Conservation (phyloP, 768 basidiomycete genomes). For the Clathrus columnatus region DNA sequence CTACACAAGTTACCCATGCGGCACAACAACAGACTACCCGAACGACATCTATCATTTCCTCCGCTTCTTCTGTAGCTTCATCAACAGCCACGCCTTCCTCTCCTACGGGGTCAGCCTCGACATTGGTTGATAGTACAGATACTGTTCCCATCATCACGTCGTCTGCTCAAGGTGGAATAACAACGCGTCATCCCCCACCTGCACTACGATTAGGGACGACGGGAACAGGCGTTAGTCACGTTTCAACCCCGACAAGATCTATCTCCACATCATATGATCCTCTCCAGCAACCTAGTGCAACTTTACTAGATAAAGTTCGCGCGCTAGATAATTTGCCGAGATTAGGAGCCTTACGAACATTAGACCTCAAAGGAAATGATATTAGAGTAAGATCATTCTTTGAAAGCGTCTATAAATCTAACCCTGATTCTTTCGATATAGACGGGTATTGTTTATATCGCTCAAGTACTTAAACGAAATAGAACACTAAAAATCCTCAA, state of each 20-base stretch:
- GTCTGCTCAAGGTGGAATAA: conserved; percentile 40
- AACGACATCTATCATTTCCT: neutral
- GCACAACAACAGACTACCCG: neutral
- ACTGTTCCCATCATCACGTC: conserved; percentile 60
- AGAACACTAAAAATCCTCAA: conserved; percentile 91
- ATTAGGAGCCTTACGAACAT: conserved; percentile 74
- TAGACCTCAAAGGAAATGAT: conserved; percentile 92
- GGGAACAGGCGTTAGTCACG: neutral
- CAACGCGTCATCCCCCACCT: conserved; percentile 31
- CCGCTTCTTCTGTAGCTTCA: neutral
- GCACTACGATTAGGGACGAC: neutral
- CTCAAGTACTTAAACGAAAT: conserved; percentile 94
- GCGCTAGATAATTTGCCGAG: conserved; percentile 84
- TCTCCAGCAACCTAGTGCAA: conserved; percentile 48
- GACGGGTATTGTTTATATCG: conserved; percentile 80
- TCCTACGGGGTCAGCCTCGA: neutral
- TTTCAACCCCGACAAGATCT: conserved; percentile 1
- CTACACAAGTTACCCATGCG: neutral
- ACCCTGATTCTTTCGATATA: conserved; percentile 16
- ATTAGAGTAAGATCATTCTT: conserved; percentile 50
- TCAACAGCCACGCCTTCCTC: neutral
- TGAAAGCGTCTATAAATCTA: too few species aligned
- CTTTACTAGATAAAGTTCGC: conserved; percentile 78
- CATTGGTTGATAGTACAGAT: neutral
- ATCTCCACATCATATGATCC: conserved; percentile 1